Percentiles rank a stretch among this genome's conserved stretches.
These are phyloP conservation scores for Guyanaporus albipodus DNA, from an alignment of 768 basidiomycete genomes.

Conservation along the genomic window DNA sequence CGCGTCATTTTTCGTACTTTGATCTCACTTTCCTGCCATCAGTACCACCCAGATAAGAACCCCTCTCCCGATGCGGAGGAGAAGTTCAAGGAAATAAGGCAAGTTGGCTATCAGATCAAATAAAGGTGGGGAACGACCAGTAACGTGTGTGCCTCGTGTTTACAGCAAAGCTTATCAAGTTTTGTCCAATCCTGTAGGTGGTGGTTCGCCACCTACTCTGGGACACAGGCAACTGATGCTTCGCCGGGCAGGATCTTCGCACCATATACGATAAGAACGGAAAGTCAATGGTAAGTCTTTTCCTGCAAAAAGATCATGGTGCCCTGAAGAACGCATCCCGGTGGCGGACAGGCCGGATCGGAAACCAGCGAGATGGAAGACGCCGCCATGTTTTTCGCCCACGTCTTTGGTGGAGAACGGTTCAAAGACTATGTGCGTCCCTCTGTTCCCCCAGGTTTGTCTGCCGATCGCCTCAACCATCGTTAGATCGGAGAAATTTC, in stretches of 20 bases:
- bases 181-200: conserved; percentile 71
- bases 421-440: conserved; percentile 81
- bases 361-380: conserved; percentile 87
- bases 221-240: conserved; percentile 6
- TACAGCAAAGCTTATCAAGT: conserved; percentile 93
- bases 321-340: conserved; percentile 1
- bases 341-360: conserved; percentile 54
- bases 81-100: conserved; percentile 97
- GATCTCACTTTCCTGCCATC: conserved; percentile 1
- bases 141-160: conserved; percentile 18
- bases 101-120: conserved; percentile 18
- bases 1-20: neutral
- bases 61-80: conserved; percentile 88
- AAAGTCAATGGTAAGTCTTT: conserved; percentile 65
- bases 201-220: conserved; percentile 13
- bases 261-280: conserved; percentile 95
- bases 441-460: neutral
- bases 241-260: conserved; percentile 61
- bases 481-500: conserved; percentile 92
- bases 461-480: neutral
- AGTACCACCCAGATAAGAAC: conserved; percentile 98
- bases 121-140: conserved; percentile 7
- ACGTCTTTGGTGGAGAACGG: conserved; percentile 93
- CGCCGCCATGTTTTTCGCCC: conserved; percentile 91
- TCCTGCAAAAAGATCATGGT: conserved; percentile 6